phyloP scores from a whole-genome alignment of 2,329 filamentous ascomycete genomes.

The Ophiostoma populinum region DNA sequence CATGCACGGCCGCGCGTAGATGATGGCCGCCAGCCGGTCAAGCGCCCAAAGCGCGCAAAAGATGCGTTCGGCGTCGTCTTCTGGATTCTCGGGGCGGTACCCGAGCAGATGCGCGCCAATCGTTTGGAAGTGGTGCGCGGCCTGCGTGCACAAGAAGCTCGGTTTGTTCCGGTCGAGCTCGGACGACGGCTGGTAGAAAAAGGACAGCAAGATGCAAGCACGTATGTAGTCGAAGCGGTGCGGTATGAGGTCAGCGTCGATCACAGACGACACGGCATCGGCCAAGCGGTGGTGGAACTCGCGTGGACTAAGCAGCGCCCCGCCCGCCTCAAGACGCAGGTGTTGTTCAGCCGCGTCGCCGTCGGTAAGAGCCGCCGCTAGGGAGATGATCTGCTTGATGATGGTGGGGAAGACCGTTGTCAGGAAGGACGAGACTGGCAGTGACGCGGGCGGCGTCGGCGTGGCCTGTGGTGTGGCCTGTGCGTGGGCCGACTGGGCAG shows the following conservation, averaged over 20 bases:
- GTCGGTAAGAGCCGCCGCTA: constrained; percentile 32
- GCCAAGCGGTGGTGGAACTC: constrained; percentile 32
- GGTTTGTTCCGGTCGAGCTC: constrained; percentile 37
- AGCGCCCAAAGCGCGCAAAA: constrained; percentile 45
- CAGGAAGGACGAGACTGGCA: constrained; percentile 6
- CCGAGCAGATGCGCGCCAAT: constrained; percentile 35
- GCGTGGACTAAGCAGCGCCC: constrained; percentile 23
- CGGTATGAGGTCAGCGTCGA: constrained; percentile 35
- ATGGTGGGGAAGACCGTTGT: constrained; percentile 24
- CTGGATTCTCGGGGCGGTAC: constrained; percentile 16
- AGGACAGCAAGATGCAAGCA: constrained; percentile 33
- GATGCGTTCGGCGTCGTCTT: constrained; percentile 28
- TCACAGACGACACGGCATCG: constrained; percentile 28
- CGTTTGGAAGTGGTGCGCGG: constrained; percentile 39
- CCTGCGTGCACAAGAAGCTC: constrained; percentile 32
- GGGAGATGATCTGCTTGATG: constrained; percentile 34
- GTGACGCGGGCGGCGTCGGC: not conserved
- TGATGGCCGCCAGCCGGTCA: constrained; percentile 39
- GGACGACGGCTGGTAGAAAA: constrained; percentile 40
- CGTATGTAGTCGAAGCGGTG: constrained; percentile 39
- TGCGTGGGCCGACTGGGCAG: not conserved
- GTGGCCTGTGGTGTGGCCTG: not conserved
- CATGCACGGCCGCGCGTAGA: constrained; percentile 41
- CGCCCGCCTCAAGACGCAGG: constrained; percentile 25
- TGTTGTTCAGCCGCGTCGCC: constrained; percentile 23